Evolutionary conservation across 352 stramenopile genomes (phyloP).

Genomic region (Thalassiosira ordinaria): DNA sequence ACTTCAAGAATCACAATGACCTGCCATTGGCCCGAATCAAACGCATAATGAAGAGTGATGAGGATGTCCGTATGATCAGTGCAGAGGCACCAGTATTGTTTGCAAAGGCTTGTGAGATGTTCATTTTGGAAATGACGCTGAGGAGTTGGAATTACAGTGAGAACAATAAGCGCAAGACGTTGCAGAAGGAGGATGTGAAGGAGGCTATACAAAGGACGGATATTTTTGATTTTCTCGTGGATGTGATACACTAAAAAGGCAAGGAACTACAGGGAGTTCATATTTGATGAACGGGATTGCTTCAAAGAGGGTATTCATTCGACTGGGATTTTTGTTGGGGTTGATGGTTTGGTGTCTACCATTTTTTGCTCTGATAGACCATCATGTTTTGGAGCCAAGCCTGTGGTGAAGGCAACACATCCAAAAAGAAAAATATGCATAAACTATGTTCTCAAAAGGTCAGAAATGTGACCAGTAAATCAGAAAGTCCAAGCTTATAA

Average conservation of each 20-base stretch:
- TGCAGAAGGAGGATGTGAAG: conserved; percentile 98
- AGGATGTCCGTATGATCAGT: conserved; percentile 98
- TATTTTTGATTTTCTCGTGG: conserved; percentile 99
- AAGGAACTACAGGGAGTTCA: too few relatives aligned
- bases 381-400: too few relatives aligned
- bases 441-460: too few relatives aligned
- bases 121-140: conserved; percentile 98
- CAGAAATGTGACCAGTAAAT: too few relatives aligned
- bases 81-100: conserved; percentile 97
- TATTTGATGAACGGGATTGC: too few relatives aligned
- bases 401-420: too few relatives aligned
- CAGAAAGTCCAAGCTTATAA: too few relatives aligned
- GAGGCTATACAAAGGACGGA: conserved; percentile 98
- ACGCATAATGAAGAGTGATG: conserved; percentile 99
- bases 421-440: too few relatives aligned
- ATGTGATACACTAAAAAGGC: conserved; percentile 87
- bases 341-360: too few relatives aligned
- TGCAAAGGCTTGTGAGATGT: conserved; percentile 99
- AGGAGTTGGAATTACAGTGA: conserved; percentile 89
- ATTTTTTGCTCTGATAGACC: too few relatives aligned
- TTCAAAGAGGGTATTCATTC: too few relatives aligned
- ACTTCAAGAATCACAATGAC: conserved; percentile 99
- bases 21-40: conserved; percentile 98
- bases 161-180: conserved; percentile 90
- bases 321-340: too few relatives aligned